Base-by-base conservation (phyloP, 108 stramenopile species). In the Discostella pseudostelligera region DNA sequence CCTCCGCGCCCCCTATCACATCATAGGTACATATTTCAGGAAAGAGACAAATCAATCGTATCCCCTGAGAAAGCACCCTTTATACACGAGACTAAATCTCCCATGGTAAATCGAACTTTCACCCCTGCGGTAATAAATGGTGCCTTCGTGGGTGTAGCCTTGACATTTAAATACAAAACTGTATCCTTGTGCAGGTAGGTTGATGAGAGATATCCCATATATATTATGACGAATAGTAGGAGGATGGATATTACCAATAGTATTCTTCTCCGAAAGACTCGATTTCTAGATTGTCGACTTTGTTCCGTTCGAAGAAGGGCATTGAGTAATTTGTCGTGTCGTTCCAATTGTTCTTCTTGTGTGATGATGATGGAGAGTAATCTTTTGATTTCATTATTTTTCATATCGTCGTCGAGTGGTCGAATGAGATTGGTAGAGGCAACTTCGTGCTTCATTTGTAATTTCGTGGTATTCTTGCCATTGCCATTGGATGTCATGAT, bases 91-190 rank as follows among this genome's bases (percentile, higher is more conserved):
- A 64, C 29, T 39, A 64, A 49, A 64, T 64, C 62, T 6, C 62
- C 62, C 49, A 64, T 25, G n/a, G 62, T 64, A 39, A 64, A 64
- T 25, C 37, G 32, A 35, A 62, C 62, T n/a, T 40, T 51, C 17
- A 64, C 62, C 21, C 37, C 62, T 21, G 62, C 35, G 17, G 62
- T 64, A 19, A 64, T 64, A 14, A 64, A 64, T 37, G 62, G 62
- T 51, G 39, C 50, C 39, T 64, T 64, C 39, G 39, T 7, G 4
- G 62, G 62, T n/a, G 62, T 64, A 4, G 62, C 49, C 49, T 40
- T 32, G 35, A 50, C 46, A 20, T 64, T 64, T 11, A 64, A 51
- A 25, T 64, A 39, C 49, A 64, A 8, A 11, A 50, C 35, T 22
- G 62, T 51, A 13, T 64, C 37, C 24, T 50, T 37, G 14, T 36